phyloP scores from a whole-genome alignment of 2,329 filamentous ascomycete species.

The Ophiostoma piceae region DNA sequence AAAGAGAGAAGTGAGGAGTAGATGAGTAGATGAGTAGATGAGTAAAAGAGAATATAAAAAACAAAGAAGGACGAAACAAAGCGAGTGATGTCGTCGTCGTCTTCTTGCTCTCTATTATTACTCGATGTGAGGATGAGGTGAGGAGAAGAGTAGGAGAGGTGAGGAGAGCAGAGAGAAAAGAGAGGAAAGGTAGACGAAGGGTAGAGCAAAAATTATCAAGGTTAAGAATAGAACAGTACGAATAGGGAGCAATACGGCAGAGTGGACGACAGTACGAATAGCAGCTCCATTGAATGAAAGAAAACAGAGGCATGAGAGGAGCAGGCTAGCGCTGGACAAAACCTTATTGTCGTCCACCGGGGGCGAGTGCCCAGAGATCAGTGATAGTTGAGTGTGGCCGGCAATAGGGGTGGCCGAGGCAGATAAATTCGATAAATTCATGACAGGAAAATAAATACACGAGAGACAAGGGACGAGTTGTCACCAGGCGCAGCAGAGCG shows the following conservation, averaged over 20 bases:
- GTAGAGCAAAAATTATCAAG: slow-evolving; percentile 1
- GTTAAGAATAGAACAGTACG: slow-evolving; percentile 7
- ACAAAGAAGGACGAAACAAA: slow-evolving; percentile 13
- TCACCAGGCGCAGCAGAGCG: slow-evolving; percentile 5
- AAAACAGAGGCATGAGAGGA: neutral
- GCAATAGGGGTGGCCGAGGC: neutral
- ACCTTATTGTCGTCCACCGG: slow-evolving; percentile 4
- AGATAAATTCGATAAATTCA: neutral
- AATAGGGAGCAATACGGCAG: neutral
- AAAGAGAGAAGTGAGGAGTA: neutral
- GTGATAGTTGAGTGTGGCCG: neutral
- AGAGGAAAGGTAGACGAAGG: neutral
- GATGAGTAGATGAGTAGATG: neutral
- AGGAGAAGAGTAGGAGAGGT: neutral
- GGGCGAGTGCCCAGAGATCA: neutral
- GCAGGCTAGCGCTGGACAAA: neutral
- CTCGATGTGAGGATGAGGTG: neutral
- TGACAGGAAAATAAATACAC: neutral
- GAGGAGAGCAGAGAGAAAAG: neutral
- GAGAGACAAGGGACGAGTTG: neutral
- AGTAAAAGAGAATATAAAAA: slow-evolving; percentile 8
- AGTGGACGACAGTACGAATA: slow-evolving; percentile 5
- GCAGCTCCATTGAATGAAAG: neutral
- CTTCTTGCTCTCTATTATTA: neutral
- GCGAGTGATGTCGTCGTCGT: slow-evolving; percentile 16